phyloP scores from a whole-genome alignment of 2,329 filamentous ascomycete species.

The Pyrenophora seminiperda region DNA sequence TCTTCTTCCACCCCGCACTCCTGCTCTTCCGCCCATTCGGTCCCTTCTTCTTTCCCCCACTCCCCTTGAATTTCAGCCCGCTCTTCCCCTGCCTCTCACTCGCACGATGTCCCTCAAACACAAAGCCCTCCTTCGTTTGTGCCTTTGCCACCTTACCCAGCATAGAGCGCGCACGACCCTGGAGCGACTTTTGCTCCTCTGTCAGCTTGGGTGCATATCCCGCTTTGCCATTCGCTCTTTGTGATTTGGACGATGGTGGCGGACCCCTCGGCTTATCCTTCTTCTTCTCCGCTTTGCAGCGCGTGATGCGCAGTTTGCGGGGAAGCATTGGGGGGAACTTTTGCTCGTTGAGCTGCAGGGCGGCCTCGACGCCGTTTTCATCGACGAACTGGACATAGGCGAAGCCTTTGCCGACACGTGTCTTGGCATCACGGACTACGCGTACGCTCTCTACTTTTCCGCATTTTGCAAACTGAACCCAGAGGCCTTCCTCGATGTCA shows the following conservation, averaged over 20 bases:
- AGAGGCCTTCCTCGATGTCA: constrained; percentile 91
- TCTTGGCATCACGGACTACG: constrained; percentile 85
- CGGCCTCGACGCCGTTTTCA: constrained; percentile 85
- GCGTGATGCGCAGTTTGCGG: constrained; percentile 79
- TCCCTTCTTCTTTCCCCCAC: constrained; percentile 49
- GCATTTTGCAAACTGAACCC: constrained; percentile 76
- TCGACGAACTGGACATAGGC: constrained; percentile 97
- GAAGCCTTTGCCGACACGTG: constrained; percentile 93
- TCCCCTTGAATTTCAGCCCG: constrained; percentile 62
- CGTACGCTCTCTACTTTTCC: constrained; percentile 92
- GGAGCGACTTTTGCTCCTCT: constrained; percentile 70
- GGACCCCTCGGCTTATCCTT: constrained; percentile 41
- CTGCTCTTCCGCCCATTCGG: constrained; percentile 52
- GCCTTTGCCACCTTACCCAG: constrained; percentile 71
- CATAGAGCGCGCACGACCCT: constrained; percentile 75
- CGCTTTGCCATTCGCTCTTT: constrained; percentile 41
- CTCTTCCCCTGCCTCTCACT: constrained; percentile 68
- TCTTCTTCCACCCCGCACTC: constrained; percentile 54
- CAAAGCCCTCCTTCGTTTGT: constrained; percentile 69
- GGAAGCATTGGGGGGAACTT: constrained; percentile 95
- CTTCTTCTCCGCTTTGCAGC: constrained; percentile 72
- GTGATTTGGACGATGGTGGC: constrained; percentile 34
- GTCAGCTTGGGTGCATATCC: constrained; percentile 73
- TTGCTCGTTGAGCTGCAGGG: constrained; percentile 84
- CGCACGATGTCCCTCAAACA: constrained; percentile 83